Conservation (phyloP, 495 filamentous ascomycete species). For the Penicillium maclennaniae region DNA sequence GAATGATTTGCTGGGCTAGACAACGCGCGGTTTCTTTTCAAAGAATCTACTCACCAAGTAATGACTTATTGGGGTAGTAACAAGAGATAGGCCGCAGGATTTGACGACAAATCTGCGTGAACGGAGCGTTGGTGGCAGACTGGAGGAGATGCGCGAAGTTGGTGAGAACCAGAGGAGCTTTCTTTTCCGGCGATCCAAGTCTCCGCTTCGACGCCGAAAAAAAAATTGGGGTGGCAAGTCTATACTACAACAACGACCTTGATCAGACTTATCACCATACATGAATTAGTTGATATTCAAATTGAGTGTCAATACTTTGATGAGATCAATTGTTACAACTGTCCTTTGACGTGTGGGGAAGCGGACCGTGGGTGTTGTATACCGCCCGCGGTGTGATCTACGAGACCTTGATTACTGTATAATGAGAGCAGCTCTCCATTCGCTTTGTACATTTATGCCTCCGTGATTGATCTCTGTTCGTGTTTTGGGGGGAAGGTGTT, state of each 20-base stretch:
- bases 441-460: neutral
- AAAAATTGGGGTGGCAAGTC: constrained; percentile 30
- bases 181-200: constrained; percentile 33
- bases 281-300: neutral
- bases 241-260: constrained; percentile 13
- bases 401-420: neutral
- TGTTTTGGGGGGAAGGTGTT: neutral
- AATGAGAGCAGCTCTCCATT: neutral
- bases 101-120: constrained; percentile 14
- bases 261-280: neutral
- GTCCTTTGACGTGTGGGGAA: neutral
- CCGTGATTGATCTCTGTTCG: neutral
- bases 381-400: neutral
- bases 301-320: neutral
- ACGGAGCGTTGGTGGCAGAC: constrained; percentile 12
- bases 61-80: constrained; percentile 3
- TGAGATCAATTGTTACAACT: neutral
- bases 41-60: constrained; percentile 19
- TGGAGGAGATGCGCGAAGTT: constrained; percentile 26
- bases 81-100: neutral
- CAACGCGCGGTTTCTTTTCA: constrained; percentile 15
- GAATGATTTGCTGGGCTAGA: constrained; percentile 15
- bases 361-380: neutral
- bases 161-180: constrained; percentile 31
- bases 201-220: constrained; percentile 26